Evolutionary conservation across 148 eudicot genomes (phyloP).

Genomic region (Camellia lanceoleosa): DNA sequence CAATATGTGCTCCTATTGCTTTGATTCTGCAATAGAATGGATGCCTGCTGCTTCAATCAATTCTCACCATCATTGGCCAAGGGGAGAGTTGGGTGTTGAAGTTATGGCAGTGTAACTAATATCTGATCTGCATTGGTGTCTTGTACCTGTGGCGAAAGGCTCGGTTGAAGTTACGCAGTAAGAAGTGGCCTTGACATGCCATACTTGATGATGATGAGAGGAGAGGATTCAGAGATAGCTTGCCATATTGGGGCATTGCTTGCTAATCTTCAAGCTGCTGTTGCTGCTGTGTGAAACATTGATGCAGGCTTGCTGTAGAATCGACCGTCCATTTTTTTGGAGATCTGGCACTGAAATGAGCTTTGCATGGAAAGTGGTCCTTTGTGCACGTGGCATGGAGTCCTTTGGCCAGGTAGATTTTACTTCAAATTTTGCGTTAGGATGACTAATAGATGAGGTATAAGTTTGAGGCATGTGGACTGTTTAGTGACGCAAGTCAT

Average conservation of each 20-base stretch:
- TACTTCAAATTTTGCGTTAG: not conserved
- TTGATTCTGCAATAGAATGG: not conserved
- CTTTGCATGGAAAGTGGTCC: not conserved
- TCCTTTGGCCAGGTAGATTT: not conserved
- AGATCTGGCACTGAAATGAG: not conserved
- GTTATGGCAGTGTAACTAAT: not conserved
- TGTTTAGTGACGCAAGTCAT: constrained; percentile 27
- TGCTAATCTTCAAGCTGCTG: not conserved
- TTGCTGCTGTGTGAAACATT: not conserved
- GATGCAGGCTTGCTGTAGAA: too few species aligned
- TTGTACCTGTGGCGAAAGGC: not conserved
- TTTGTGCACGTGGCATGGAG: not conserved
- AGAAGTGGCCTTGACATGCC: not conserved
- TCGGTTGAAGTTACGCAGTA: not conserved
- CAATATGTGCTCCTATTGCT: not conserved
- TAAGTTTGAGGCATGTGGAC: constrained; percentile 14
- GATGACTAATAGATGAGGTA: not conserved
- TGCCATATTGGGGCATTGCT: not conserved
- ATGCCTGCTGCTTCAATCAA: not conserved
- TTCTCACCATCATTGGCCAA: not conserved
- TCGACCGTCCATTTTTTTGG: too few species aligned
- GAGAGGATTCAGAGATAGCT: not conserved
- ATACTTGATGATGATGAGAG: not conserved
- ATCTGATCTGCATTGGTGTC: not conserved
- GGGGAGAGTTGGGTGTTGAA: not conserved